phyloP scores from a whole-genome alignment of 2,329 filamentous ascomycete genomes.

The Alternaria solani region DNA sequence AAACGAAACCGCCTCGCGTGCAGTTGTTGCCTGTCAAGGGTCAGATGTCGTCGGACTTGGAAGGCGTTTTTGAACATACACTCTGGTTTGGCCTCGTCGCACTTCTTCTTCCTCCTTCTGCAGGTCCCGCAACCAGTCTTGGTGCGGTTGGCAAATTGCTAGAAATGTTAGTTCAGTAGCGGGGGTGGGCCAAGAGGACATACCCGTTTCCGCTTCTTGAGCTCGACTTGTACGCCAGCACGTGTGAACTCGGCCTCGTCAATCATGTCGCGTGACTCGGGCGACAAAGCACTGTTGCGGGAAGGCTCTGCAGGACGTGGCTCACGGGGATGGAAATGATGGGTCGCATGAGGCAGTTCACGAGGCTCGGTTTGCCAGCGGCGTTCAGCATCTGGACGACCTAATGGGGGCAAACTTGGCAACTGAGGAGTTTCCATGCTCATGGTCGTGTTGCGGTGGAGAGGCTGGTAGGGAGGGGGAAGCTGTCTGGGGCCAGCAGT shows the following conservation, averaged over 20 bases:
- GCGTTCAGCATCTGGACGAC: constrained; percentile 36
- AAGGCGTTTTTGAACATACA: constrained; percentile 69
- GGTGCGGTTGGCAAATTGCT: constrained; percentile 90
- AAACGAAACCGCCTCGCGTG: constrained; percentile 85
- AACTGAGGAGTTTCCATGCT: constrained; percentile 36
- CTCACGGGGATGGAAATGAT: constrained; percentile 40
- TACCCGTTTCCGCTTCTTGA: constrained; percentile 55
- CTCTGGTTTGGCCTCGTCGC: constrained; percentile 90
- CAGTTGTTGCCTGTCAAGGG: constrained; percentile 71
- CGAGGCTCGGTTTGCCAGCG: constrained; percentile 42
- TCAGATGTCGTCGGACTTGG: constrained; percentile 7
- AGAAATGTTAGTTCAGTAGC: constrained; percentile 22
- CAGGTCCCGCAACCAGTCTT: constrained; percentile 97
- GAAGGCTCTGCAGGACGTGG: constrained; percentile 30
- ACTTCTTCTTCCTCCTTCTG: constrained; percentile 94
- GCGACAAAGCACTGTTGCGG: constrained; percentile 17
- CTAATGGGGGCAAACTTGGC: constrained; percentile 39
- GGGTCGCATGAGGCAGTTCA: constrained; percentile 31
- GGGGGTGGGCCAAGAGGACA: constrained; percentile 39
- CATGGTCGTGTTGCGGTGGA: constrained; percentile 46
- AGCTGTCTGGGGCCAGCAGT: constrained; percentile 50
- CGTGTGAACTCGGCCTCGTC: constrained; percentile 51
- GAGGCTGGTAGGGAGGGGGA: constrained; percentile 44
- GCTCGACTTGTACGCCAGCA: constrained; percentile 57
- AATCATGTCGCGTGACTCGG: constrained; percentile 21